A percentile compares a stretch with the other conserved stretches of the same genome.
Evolutionary conservation across 345 rosid species (phyloP).

Genomic region (Eucalyptus melliodora): DNA sequence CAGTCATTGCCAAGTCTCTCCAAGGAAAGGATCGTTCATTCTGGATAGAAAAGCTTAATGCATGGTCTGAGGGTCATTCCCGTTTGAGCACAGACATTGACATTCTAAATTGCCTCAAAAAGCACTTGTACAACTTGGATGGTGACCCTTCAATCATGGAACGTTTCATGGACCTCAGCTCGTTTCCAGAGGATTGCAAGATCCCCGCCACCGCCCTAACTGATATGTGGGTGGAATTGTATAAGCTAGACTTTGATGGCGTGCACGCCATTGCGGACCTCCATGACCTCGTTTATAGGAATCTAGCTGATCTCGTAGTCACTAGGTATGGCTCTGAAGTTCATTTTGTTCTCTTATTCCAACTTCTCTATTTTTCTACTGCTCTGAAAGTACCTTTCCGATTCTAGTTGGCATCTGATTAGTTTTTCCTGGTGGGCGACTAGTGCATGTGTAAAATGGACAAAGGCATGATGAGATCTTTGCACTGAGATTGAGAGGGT

Average conservation of each 20-base stretch:
- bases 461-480: background rate
- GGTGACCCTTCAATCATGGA: conserved; percentile 3
- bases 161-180: conserved; percentile 49
- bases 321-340: conserved; percentile 17
- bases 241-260: conserved; percentile 6
- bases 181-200: conserved; percentile 43
- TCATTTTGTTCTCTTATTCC: background rate
- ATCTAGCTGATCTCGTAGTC: conserved; percentile 17
- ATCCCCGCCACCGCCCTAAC: conserved; percentile 28
- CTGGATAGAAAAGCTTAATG: background rate
- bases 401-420: background rate
- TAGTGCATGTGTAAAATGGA: background rate
- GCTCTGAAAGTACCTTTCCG: background rate
- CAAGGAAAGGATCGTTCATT: background rate
- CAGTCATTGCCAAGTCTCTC: background rate
- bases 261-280: conserved; percentile 15
- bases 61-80: conserved; percentile 9
- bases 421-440: background rate
- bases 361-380: background rate
- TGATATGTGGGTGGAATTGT: conserved; percentile 45
- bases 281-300: conserved; percentile 23
- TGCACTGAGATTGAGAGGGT: background rate
- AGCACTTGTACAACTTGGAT: conserved; percentile 27
- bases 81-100: conserved; percentile 3
- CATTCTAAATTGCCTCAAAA: conserved; percentile 24